Conservation (phyloP, 2,329 filamentous ascomycete genomes). For the Fusarium nurragi region DNA sequence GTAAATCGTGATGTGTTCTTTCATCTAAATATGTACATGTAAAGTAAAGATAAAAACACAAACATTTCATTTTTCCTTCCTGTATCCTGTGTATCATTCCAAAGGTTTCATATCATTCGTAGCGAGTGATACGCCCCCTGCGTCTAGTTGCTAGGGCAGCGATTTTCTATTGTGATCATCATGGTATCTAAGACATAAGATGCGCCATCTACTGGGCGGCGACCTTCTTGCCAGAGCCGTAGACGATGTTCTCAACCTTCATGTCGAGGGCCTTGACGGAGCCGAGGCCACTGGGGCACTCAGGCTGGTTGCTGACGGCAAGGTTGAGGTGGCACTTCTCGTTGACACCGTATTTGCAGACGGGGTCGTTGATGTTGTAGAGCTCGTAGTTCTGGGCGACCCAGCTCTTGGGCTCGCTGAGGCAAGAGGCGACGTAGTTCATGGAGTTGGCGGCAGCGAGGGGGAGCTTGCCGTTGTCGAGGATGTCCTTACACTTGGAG, state of each 20-base stretch:
- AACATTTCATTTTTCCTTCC: constrained; percentile 26
- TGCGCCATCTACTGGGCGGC: constrained; percentile 31
- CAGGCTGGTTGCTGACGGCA: constrained; percentile 60
- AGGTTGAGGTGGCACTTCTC: constrained; percentile 62
- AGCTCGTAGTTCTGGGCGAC: constrained; percentile 62
- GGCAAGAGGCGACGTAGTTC: constrained; percentile 61
- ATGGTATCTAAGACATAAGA: constrained; percentile 23
- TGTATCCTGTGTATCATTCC: constrained; percentile 40
- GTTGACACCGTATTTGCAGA: constrained; percentile 60
- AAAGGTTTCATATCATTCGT: constrained; percentile 36
- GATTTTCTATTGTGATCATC: constrained; percentile 41
- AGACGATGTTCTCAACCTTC: constrained; percentile 62
- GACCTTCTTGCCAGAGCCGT: constrained; percentile 57
- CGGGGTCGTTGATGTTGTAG: constrained; percentile 62
- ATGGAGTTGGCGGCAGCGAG: constrained; percentile 67
- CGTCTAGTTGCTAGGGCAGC: constrained; percentile 29
- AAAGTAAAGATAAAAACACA: constrained; percentile 18
- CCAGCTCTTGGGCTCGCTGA: constrained; percentile 57
- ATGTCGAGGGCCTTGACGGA: constrained; percentile 32
- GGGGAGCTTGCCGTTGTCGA: constrained; percentile 61
- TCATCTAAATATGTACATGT: constrained; percentile 32
- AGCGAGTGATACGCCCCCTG: constrained; percentile 32
- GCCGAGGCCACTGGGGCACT: constrained; percentile 59
- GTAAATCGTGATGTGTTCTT: constrained; percentile 21
- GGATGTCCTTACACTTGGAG: constrained; percentile 59